Evolutionary conservation across 2,329 filamentous ascomycete species (phyloP), one percentile per base, ranked within the genome.

Genomic region (Rutstroemia sp.): DNA sequence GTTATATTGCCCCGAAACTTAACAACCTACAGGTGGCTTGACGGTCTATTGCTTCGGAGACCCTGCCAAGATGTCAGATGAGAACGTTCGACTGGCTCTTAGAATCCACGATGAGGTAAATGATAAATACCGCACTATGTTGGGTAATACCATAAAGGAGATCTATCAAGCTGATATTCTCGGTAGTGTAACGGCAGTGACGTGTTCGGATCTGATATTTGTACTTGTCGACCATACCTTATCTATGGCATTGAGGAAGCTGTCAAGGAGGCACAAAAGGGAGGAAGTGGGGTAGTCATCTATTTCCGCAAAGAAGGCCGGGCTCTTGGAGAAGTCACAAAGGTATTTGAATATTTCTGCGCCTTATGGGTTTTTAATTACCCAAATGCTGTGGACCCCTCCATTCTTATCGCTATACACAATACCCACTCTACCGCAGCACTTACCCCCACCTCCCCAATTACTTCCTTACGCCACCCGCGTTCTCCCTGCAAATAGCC

Each of bases 301-400:
- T 99, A 99, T 72, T 99, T 97, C 82, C 85, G 94, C 64, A 99
- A 99, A 72, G 94, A 99, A 76, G 94, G 94, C 34, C 83, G 94
- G 64, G 94, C 92, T 39, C 77, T 97, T 6, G 94, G 94, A 53
- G 94, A 99, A 72, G 94, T 99, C 38, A 69, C 66, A 58, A 68
- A 69, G 62, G 67, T 69, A 66, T 63, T 55, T 55, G n/a, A 42
- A 30, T 44, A 44, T 54, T 54, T 50, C 45, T 7, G 46, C 52
- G 36, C 17, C 25, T 50, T 30, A 42, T 30, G 23, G 46, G 25
- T 50, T 21, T 50, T 36, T 36, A 50, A 51, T 57, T 57, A 58
- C 25, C 58, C 54, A 52, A 25, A 44, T 56, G 48, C 19, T 56
- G 54, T 51, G 48, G 48, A 50, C 46, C n/a, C n/a, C 21, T 42